Conservation (phyloP, 2,329 filamentous ascomycete genomes). For the Stachybotrys elegans region DNA sequence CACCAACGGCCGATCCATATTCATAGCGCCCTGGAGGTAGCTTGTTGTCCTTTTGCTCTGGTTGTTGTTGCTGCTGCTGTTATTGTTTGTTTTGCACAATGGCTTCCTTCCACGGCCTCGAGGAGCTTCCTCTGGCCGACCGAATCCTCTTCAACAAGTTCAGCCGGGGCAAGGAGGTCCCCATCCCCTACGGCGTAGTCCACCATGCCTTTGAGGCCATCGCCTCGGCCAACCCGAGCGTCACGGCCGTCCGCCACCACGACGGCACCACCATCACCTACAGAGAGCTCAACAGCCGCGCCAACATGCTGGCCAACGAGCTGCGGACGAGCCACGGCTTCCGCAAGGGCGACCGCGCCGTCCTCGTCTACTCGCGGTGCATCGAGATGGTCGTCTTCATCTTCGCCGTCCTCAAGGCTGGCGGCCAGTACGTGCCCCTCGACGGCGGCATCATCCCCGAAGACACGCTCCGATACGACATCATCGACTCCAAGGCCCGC, state of each 20-base stretch:
- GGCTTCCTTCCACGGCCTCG: conserved; percentile 1
- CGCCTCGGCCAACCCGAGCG: neutral
- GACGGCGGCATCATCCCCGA: conserved; percentile 41
- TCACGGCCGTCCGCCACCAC: conserved; percentile 1
- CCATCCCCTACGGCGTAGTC: neutral
- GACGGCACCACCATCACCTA: conserved; percentile 1
- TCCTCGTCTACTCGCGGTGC: conserved; percentile 38
- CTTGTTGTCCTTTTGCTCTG: neutral
- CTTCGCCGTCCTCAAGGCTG: conserved; percentile 41
- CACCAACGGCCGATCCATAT: no score
- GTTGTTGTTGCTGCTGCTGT: neutral
- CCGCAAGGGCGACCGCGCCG: conserved; percentile 27
- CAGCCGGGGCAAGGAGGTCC: neutral
- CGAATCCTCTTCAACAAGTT: neutral
- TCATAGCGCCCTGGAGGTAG: neutral
- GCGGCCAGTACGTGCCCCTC: conserved; percentile 48
- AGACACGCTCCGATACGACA: conserved; percentile 33
- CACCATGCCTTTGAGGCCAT: conserved; percentile 1
- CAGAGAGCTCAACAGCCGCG: neutral
- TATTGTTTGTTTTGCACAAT: neutral
- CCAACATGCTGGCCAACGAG: neutral
- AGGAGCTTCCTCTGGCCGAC: neutral
- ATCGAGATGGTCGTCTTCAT: conserved; percentile 47
- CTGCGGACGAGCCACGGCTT: neutral
- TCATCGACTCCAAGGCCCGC: conserved; percentile 13